These are phyloP conservation scores for Alternaria ventricosa DNA, from an alignment of 2,329 filamentous ascomycete species.

Conservation along the genomic window DNA sequence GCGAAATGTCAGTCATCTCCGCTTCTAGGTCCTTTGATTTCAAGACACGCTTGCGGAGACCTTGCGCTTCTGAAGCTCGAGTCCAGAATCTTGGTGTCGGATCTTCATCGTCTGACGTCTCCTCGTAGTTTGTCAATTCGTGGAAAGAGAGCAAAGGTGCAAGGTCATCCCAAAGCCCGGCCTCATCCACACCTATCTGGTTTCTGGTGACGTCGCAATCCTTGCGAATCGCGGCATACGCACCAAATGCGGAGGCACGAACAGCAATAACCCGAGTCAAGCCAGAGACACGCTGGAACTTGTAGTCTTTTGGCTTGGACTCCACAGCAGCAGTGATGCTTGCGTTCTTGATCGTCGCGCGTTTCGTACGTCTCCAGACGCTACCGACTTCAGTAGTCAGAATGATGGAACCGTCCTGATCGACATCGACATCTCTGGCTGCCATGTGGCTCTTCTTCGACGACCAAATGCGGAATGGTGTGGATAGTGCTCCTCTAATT, in stretches of 20 bases:
- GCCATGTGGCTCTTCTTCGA: constrained; percentile 84
- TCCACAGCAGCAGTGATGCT: constrained; percentile 58
- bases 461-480: constrained; percentile 85
- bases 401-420: constrained; percentile 93
- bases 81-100: constrained; percentile 58
- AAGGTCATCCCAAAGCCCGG: constrained; percentile 76
- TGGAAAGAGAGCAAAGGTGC: constrained; percentile 72
- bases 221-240: constrained; percentile 84
- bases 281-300: constrained; percentile 89
- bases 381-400: constrained; percentile 91
- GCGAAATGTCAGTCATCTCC: constrained; percentile 62
- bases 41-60: constrained; percentile 64
- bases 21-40: constrained; percentile 70
- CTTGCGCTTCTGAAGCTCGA: constrained; percentile 55
- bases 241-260: constrained; percentile 85
- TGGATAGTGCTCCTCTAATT: constrained; percentile 80
- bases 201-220: constrained; percentile 82
- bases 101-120: constrained; percentile 53
- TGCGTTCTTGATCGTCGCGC: constrained; percentile 78
- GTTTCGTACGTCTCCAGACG: constrained; percentile 87
- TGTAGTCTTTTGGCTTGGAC: constrained; percentile 83
- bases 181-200: constrained; percentile 70
- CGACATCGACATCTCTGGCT: constrained; percentile 83
- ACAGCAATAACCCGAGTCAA: constrained; percentile 85
- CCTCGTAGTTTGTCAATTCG: constrained; percentile 59